Evolutionary conservation across 73 alveolate genomes (phyloP).

Genomic region (Breviolum minutum): DNA sequence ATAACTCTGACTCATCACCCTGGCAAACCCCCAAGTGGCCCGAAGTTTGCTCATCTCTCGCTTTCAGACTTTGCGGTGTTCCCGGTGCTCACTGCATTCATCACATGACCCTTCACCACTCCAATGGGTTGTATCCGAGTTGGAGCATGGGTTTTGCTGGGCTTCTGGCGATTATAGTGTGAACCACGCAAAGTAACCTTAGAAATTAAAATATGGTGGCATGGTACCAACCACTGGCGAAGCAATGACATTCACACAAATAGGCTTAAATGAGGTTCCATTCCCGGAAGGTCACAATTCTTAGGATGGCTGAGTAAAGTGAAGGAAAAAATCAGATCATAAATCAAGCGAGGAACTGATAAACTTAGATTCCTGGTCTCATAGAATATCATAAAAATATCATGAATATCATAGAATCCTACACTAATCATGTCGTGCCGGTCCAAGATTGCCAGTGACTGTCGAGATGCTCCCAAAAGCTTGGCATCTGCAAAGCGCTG

Average conservation of each 20-base stretch:
- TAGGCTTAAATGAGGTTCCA: too few species aligned
- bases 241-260: neutral
- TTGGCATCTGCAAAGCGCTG: neutral
- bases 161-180: neutral
- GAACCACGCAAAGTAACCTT: conserved; percentile 62
- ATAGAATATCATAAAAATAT: too few species aligned
- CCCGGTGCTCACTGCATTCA: too few species aligned
- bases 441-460: neutral
- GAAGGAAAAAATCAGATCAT: neutral
- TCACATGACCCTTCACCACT: too few species aligned
- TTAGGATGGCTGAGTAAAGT: too few species aligned
- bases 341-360: neutral
- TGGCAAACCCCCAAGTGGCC: too few species aligned
- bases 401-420: too few species aligned
- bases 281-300: too few species aligned
- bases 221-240: neutral
- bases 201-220: neutral
- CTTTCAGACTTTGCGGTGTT: too few species aligned
- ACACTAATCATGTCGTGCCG: neutral
- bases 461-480: neutral
- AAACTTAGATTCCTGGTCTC: too few species aligned
- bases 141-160: neutral
- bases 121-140: too few species aligned
- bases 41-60: too few species aligned
- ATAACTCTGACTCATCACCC: neutral